Evolutionary conservation across 202 grass and related monocot genomes (phyloP).

Genomic region (Elaeis oleifera): DNA sequence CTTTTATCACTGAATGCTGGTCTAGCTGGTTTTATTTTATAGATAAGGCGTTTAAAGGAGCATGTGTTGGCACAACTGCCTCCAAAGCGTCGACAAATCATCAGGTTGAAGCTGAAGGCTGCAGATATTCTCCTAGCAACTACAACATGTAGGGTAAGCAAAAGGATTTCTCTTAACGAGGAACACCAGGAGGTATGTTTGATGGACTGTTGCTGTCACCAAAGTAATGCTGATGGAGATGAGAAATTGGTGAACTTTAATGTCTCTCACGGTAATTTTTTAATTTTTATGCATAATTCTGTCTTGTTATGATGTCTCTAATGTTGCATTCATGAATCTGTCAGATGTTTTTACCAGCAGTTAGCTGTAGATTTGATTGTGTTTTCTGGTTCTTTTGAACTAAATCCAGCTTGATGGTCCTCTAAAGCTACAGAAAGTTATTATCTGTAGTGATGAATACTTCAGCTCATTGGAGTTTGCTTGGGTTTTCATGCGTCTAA

Average conservation of each 20-base stretch:
- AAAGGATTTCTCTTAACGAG: slow-evolving; percentile 4
- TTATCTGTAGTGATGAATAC: too few species aligned
- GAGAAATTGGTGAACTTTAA: slow-evolving; percentile 31
- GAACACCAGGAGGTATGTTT: slow-evolving; percentile 1
- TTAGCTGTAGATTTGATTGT: too few species aligned
- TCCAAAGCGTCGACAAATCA: slow-evolving; percentile 83
- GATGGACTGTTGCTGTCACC: not conserved
- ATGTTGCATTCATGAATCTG: too few species aligned
- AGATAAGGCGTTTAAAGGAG: slow-evolving; percentile 91
- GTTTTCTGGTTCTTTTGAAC: too few species aligned
- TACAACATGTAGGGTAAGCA: slow-evolving; percentile 32
- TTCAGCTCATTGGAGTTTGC: too few species aligned
- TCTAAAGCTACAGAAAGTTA: too few species aligned
- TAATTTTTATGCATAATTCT: not conserved
- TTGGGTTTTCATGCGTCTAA: too few species aligned
- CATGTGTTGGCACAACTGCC: slow-evolving; percentile 84
- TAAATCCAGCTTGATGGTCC: too few species aligned
- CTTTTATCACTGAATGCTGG: slow-evolving; percentile 14
- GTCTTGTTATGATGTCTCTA: too few species aligned
- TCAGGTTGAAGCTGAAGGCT: slow-evolving; percentile 60
- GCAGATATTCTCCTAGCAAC: slow-evolving; percentile 52
- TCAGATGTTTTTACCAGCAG: too few species aligned
- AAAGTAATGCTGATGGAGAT: slow-evolving; percentile 26
- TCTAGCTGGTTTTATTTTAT: slow-evolving; percentile 16
- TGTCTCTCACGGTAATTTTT: slow-evolving; percentile 23